phyloP scores from a whole-genome alignment of 352 stramenopile genomes.

The Globisporangium cystogenes region DNA sequence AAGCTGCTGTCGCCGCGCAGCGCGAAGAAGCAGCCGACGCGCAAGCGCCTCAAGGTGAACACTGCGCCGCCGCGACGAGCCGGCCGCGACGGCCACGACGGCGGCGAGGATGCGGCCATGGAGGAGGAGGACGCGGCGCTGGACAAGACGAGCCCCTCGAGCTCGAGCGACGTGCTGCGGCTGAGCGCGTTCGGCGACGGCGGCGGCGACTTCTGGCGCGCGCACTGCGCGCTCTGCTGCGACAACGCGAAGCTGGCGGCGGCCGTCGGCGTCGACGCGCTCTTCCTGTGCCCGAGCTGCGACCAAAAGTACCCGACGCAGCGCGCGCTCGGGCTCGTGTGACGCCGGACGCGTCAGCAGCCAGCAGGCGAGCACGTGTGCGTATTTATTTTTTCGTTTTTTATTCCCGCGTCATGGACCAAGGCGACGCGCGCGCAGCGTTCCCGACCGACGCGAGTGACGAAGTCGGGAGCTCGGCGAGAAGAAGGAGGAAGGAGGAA shows the following conservation, averaged over 20 bases:
- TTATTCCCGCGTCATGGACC: neutral
- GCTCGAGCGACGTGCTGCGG: slow-evolving; percentile 39
- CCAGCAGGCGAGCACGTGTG: neutral
- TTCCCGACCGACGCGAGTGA: too few species aligned
- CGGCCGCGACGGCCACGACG: neutral
- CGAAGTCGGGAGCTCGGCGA: too few species aligned
- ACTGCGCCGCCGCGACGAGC: neutral
- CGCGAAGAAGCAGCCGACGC: neutral
- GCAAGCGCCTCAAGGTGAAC: neutral
- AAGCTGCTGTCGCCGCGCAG: slow-evolving; percentile 7
- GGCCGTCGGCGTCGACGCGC: slow-evolving; percentile 34
- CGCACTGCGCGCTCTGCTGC: slow-evolving; percentile 60
- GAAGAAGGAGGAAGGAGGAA: too few species aligned
- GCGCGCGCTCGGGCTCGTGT: slow-evolving; percentile 48
- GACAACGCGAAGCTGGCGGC: slow-evolving; percentile 28
- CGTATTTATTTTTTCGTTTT: slow-evolving; percentile 1
- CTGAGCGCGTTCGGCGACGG: slow-evolving; percentile 27
- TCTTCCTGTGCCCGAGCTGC: slow-evolving; percentile 65
- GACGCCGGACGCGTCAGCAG: slow-evolving; percentile 1
- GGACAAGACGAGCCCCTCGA: slow-evolving; percentile 36
- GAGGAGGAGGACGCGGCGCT: neutral
- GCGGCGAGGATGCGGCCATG: slow-evolving; percentile 2
- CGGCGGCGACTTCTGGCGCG: slow-evolving; percentile 25
- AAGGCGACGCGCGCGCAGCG: too few species aligned
- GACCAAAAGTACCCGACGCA: slow-evolving; percentile 83